Conservation (phyloP, 192 early-diverging fungal species). For the Coemansia brasiliensis region DNA sequence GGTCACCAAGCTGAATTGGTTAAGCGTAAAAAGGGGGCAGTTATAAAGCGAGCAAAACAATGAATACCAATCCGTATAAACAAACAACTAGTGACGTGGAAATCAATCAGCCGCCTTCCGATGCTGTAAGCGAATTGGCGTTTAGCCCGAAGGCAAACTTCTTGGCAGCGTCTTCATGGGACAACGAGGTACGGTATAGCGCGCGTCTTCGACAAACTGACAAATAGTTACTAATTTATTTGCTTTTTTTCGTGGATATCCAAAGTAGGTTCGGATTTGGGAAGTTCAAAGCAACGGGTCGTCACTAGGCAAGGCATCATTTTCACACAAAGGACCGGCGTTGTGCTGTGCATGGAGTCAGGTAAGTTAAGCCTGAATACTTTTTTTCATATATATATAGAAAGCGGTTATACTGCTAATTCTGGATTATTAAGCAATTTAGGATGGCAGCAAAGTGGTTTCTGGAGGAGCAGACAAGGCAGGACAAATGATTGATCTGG, state of each 20-base stretch:
- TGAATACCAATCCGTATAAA: slow-evolving; percentile 24
- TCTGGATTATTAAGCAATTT: not conserved
- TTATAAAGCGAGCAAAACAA: slow-evolving; percentile 1
- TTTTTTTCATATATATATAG: not conserved
- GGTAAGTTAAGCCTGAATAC: slow-evolving; percentile 35
- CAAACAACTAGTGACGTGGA: slow-evolving; percentile 48
- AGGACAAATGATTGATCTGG: slow-evolving; percentile 79
- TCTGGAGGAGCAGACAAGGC: slow-evolving; percentile 91
- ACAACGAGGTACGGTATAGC: slow-evolving; percentile 58
- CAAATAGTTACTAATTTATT: not conserved
- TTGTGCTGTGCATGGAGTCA: slow-evolving; percentile 79
- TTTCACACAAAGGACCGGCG: slow-evolving; percentile 79
- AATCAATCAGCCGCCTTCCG: slow-evolving; percentile 65
- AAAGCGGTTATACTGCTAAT: not conserved
- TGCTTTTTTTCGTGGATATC: not conserved
- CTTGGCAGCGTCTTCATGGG: slow-evolving; percentile 88
- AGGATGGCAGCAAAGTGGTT: slow-evolving; percentile 89
- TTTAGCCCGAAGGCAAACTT: slow-evolving; percentile 84
- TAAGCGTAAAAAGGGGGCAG: too few relatives aligned
- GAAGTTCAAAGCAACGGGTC: slow-evolving; percentile 79
- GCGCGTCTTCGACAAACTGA: not conserved
- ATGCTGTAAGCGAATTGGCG: slow-evolving; percentile 74
- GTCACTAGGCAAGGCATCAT: slow-evolving; percentile 75
- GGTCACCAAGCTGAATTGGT: too few relatives aligned
- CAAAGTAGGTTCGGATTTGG: slow-evolving; percentile 83